Percentiles rank a stretch among this genome's conserved stretches.
Evolutionary conservation across 257 asterid genomes (phyloP).

Genomic region (Leptodermis oblonga): DNA sequence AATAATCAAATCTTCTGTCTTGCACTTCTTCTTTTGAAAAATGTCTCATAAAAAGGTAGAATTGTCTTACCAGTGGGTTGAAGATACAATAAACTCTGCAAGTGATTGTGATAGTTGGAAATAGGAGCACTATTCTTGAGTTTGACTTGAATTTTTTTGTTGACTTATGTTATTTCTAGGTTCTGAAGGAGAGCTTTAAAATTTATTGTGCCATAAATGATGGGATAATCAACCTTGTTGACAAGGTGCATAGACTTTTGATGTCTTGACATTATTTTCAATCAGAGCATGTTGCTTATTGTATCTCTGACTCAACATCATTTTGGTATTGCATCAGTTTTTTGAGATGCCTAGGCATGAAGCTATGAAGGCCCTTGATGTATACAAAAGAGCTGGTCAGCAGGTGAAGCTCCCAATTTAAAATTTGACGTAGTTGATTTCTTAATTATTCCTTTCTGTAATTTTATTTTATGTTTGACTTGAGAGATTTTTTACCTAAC

Average conservation of each 20-base stretch:
- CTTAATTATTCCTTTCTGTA: neutral
- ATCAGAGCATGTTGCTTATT: neutral
- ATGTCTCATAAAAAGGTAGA: neutral
- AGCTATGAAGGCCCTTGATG: conserved; percentile 91
- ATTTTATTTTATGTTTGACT: neutral
- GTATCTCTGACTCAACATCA: conserved; percentile 1
- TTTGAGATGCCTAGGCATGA: conserved; percentile 99
- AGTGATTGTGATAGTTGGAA: neutral
- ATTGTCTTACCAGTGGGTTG: neutral
- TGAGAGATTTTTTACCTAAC: conserved; percentile 7
- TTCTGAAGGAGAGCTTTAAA: conserved; percentile 97
- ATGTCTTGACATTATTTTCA: conserved; percentile 4
- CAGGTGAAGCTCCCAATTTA: conserved; percentile 49
- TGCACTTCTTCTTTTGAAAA: neutral
- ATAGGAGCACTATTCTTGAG: neutral
- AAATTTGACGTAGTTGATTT: neutral
- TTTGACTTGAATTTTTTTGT: neutral
- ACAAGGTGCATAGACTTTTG: conserved; percentile 60
- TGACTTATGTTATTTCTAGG: conserved; percentile 45
- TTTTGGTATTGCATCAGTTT: conserved; percentile 52
- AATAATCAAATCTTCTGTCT: neutral
- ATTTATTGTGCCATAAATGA: conserved; percentile 93
- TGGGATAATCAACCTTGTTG: conserved; percentile 96
- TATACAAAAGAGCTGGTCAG: conserved; percentile 96
- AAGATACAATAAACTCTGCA: too few species aligned